Conservation (phyloP, 2,329 filamentous ascomycete species). For the Fusarium kyushuense region DNA sequence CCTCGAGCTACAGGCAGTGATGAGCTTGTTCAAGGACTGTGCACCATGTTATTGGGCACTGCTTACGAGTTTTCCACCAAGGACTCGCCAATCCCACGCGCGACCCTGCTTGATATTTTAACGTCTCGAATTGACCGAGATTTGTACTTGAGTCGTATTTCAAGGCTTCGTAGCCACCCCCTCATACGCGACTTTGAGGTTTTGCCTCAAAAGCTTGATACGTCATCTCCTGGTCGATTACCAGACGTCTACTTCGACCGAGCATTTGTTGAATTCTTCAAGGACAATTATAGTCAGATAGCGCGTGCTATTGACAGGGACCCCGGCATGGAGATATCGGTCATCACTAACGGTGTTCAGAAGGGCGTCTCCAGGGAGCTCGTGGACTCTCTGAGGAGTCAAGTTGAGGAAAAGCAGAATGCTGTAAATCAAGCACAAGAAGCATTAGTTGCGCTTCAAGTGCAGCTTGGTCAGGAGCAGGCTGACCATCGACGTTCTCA, state of each 20-base stretch:
- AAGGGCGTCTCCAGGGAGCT: slow-evolving; percentile 95
- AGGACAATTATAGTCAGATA: slow-evolving; percentile 92
- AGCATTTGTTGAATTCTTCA: slow-evolving; percentile 91
- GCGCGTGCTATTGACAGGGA: slow-evolving; percentile 89
- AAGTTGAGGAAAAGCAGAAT: slow-evolving; percentile 78
- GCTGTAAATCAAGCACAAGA: slow-evolving; percentile 62
- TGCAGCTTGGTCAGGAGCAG: slow-evolving; percentile 77
- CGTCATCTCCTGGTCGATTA: slow-evolving; percentile 61
- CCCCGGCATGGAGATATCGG: slow-evolving; percentile 85
- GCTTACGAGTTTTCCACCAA: slow-evolving; percentile 98
- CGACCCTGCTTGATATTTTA: slow-evolving; percentile 83
- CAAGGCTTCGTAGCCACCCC: slow-evolving; percentile 80
- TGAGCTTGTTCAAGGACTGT: slow-evolving; percentile 81
- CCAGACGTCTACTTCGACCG: slow-evolving; percentile 89
- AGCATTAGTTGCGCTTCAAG: slow-evolving; percentile 61
- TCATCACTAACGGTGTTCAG: slow-evolving; percentile 81
- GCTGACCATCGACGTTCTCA: slow-evolving; percentile 75
- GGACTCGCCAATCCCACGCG: slow-evolving; percentile 88
- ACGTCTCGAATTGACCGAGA: slow-evolving; percentile 83
- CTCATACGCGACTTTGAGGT: slow-evolving; percentile 92
- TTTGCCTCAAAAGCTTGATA: slow-evolving; percentile 74
- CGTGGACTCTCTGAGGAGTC: slow-evolving; percentile 83
- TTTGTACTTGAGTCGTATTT: slow-evolving; percentile 85
- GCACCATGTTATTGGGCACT: slow-evolving; percentile 85
- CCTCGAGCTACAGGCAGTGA: slow-evolving; percentile 69